Conservation (phyloP, 345 rosid species). For the Melaleuca alternifolia region DNA sequence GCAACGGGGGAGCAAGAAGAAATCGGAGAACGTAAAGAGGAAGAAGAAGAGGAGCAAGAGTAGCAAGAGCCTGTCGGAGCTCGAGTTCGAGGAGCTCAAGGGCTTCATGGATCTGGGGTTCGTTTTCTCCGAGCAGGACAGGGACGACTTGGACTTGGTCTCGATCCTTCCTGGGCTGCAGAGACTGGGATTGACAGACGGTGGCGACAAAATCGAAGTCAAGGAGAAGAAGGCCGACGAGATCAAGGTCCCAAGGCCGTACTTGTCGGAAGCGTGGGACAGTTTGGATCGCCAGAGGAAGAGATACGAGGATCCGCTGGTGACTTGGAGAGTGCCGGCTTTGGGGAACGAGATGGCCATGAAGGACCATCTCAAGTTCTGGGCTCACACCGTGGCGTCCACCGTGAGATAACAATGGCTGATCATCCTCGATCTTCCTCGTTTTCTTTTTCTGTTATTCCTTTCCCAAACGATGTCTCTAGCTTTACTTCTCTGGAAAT, state of each 20-base stretch:
- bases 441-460: neutral
- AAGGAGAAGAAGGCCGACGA: constrained; percentile 1
- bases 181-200: constrained; percentile 21
- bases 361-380: constrained; percentile 47
- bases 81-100: constrained; percentile 55
- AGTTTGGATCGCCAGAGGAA: constrained; percentile 16
- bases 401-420: constrained; percentile 29
- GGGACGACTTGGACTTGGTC: constrained; percentile 31
- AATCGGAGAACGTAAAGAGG: neutral
- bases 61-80: constrained; percentile 53
- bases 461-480: neutral
- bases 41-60: constrained; percentile 10
- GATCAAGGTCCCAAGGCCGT: constrained; percentile 29
- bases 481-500: neutral
- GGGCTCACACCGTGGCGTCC: constrained; percentile 69
- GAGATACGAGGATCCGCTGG: constrained; percentile 8
- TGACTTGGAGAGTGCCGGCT: constrained; percentile 34
- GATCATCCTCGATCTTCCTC: neutral
- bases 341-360: constrained; percentile 27
- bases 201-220: neutral
- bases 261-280: constrained; percentile 60
- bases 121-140: constrained; percentile 58
- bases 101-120: constrained; percentile 80
- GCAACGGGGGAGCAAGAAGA: neutral
- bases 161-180: constrained; percentile 58